Conservation (phyloP, 2,329 filamentous ascomycete species). For the Neonectria punicea region DNA sequence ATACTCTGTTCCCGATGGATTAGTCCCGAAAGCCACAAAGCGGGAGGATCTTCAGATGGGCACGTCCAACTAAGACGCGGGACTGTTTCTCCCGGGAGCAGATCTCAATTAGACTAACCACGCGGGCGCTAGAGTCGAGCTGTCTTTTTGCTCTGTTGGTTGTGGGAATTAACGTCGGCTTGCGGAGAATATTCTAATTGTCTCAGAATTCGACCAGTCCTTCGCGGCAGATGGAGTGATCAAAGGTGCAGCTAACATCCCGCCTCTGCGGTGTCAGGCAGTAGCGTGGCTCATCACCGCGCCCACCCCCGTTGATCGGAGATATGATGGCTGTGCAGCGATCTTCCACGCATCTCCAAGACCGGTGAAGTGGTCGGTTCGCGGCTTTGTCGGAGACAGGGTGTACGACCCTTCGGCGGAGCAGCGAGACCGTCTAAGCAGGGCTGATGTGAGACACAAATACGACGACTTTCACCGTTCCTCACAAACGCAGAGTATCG, state of each 20-base stretch:
- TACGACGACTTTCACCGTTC: slow-evolving; percentile 10
- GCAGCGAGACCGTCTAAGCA: slow-evolving; percentile 1
- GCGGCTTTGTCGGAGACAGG: background rate
- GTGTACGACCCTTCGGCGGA: slow-evolving; percentile 10
- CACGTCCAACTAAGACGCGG: slow-evolving; percentile 17
- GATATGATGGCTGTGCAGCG: background rate
- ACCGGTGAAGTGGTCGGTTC: background rate
- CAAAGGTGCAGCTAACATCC: background rate
- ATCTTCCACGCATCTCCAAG: background rate
- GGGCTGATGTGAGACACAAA: slow-evolving; percentile 21
- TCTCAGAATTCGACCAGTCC: background rate
- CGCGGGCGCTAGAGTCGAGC: slow-evolving; percentile 22
- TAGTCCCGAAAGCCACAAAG: slow-evolving; percentile 17
- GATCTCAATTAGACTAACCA: slow-evolving; percentile 36
- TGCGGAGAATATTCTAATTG: background rate
- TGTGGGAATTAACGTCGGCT: background rate
- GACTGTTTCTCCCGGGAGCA: slow-evolving; percentile 29
- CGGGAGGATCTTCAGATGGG: slow-evolving; percentile 11
- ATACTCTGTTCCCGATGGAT: background rate
- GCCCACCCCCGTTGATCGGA: background rate
- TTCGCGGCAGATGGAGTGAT: background rate
- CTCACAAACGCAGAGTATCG: background rate
- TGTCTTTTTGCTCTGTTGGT: slow-evolving; percentile 32
- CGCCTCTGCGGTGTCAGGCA: background rate
- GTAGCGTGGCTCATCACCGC: background rate